phyloP scores from a whole-genome alignment of 1,284 basidiomycete genomes.

The Melanopsichium pennsylvanicum region DNA sequence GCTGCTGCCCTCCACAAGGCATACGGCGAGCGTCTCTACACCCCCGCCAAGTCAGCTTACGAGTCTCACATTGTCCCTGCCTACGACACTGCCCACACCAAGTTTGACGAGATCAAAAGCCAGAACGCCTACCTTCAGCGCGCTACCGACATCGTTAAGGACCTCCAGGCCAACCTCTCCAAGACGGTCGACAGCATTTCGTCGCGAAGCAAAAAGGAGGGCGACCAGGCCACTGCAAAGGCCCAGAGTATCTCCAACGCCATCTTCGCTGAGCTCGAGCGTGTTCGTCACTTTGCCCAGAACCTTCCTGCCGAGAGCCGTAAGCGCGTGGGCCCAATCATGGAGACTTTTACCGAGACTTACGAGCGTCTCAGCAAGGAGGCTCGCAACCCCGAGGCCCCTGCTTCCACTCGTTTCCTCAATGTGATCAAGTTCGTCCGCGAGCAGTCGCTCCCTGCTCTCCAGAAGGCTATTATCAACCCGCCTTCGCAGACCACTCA shows the following conservation, averaged over 20 bases:
- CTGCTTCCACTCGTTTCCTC: slow-evolving; percentile 50
- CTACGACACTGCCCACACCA: slow-evolving; percentile 44
- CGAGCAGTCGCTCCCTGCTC: slow-evolving; percentile 57
- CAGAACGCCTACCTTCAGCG: slow-evolving; percentile 61
- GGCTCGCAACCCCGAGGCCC: slow-evolving; percentile 56
- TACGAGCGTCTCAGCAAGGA: slow-evolving; percentile 59
- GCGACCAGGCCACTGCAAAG: slow-evolving; percentile 57
- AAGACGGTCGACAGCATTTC: slow-evolving; percentile 55
- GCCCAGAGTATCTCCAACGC: slow-evolving; percentile 56
- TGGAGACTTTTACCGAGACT: slow-evolving; percentile 58
- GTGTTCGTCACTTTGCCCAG: slow-evolving; percentile 56
- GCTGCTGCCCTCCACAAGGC: slow-evolving; percentile 45
- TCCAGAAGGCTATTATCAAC: slow-evolving; percentile 58
- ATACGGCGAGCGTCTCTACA: slow-evolving; percentile 56
- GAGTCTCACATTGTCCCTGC: slow-evolving; percentile 51
- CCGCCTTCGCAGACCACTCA: slow-evolving; percentile 19
- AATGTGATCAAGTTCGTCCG: slow-evolving; percentile 60
- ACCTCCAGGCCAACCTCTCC: slow-evolving; percentile 53
- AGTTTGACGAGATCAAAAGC: slow-evolving; percentile 60
- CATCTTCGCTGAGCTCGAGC: slow-evolving; percentile 61
- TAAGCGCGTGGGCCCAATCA: slow-evolving; percentile 60
- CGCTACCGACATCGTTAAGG: slow-evolving; percentile 56
- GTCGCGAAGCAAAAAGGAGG: slow-evolving; percentile 50
- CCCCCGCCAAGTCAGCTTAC: slow-evolving; percentile 55
- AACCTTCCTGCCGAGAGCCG: slow-evolving; percentile 58